Evolutionary conservation across 805 yeast genomes (phyloP).

Genomic region (Metschnikowia kunwiensis): DNA sequence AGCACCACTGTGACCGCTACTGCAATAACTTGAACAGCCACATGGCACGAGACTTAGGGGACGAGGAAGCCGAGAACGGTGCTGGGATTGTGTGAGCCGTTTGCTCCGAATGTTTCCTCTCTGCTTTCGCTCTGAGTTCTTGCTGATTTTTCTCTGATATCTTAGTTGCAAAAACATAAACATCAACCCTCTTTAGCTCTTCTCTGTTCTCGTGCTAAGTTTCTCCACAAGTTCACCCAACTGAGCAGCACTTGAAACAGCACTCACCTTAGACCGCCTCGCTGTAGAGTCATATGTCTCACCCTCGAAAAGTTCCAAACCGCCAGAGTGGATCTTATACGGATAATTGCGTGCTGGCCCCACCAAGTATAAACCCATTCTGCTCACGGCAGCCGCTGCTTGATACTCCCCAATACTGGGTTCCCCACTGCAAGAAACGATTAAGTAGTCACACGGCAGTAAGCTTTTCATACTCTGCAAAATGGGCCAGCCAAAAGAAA

Average conservation of each 20-base stretch:
- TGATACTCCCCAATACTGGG: constrained; percentile 4
- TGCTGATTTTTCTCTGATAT: too few relatives aligned
- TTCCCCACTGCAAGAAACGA: constrained; percentile 12
- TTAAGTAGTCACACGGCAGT: constrained; percentile 8
- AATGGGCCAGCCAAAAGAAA: constrained; percentile 13
- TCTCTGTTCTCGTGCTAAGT: constrained; percentile 14
- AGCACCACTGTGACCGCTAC: too few relatives aligned
- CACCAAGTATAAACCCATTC: constrained; percentile 8
- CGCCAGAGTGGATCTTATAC: constrained; percentile 8
- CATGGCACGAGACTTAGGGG: too few relatives aligned
- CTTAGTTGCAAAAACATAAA: too few relatives aligned
- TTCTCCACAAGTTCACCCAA: constrained; percentile 21
- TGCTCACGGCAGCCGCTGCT: constrained; percentile 2
- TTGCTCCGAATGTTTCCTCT: too few relatives aligned
- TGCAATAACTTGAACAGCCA: too few relatives aligned
- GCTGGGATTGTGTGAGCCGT: too few relatives aligned
- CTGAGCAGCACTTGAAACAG: constrained; percentile 22
- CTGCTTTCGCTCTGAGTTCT: too few relatives aligned
- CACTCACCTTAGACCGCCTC: too few relatives aligned
- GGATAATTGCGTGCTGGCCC: constrained; percentile 9
- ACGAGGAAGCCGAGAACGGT: too few relatives aligned
- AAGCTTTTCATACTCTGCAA: constrained; percentile 4
- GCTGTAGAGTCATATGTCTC: neutral
- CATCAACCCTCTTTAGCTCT: too few relatives aligned
- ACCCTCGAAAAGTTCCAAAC: constrained; percentile 3